Percentiles rank a stretch among this genome's conserved stretches.
Conservation (phyloP, 2,329 filamentous ascomycete genomes). For the Arthrobotrys entomopaga region DNA sequence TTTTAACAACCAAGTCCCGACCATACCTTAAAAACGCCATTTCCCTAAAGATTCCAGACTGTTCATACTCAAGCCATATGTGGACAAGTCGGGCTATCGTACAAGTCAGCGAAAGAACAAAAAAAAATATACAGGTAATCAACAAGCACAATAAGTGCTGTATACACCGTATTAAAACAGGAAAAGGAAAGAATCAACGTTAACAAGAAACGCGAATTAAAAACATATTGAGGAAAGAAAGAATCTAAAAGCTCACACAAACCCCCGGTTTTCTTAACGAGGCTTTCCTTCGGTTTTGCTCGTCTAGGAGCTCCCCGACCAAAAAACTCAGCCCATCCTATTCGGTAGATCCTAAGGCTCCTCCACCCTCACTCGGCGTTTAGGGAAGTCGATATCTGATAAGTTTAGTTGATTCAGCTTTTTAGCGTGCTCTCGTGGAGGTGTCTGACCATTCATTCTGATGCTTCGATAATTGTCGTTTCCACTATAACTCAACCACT, state of each 20-base stretch:
- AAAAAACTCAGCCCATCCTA: neutral
- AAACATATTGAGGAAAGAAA: too few species aligned
- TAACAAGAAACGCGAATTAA: too few species aligned
- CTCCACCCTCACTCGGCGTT: conserved; percentile 15
- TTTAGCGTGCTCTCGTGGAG: conserved; percentile 25
- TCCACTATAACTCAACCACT: conserved; percentile 46
- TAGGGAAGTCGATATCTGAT: conserved; percentile 20
- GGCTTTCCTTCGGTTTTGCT: too few species aligned
- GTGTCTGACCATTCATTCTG: conserved; percentile 44
- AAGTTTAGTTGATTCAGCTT: conserved; percentile 25
- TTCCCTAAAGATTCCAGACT: neutral
- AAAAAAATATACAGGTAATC: too few species aligned
- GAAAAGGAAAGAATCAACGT: too few species aligned
- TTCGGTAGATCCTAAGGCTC: neutral
- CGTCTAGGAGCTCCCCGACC: neutral
- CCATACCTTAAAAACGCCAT: neutral
- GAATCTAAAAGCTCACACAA: too few species aligned
- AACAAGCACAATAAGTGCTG: too few species aligned
- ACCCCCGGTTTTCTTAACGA: too few species aligned
- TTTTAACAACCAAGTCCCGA: neutral
- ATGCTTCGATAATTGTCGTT: conserved; percentile 50
- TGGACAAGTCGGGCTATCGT: neutral
- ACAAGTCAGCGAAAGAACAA: neutral
- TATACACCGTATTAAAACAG: too few species aligned
- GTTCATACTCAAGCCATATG: neutral